A percentile compares a stretch with the other conserved stretches of the same genome.
Conservation (phyloP, 2,329 filamentous ascomycete species). For the Fusarium begoniae region DNA sequence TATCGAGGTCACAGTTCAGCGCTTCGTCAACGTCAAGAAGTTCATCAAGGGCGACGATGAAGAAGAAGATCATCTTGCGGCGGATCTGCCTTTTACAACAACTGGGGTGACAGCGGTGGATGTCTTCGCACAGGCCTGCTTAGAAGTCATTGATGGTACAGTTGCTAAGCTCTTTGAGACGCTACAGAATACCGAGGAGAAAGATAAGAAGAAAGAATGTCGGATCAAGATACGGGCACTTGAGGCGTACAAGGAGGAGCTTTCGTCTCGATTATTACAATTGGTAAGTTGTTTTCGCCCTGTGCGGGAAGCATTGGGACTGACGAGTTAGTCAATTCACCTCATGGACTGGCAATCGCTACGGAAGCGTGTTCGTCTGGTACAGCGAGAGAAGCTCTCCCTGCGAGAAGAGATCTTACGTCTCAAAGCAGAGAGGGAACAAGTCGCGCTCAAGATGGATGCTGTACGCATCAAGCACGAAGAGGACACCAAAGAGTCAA, state of each 20-base stretch:
- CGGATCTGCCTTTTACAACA: constrained; percentile 63
- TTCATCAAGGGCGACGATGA: constrained; percentile 51
- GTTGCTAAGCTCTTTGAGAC: constrained; percentile 59
- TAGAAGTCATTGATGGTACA: constrained; percentile 65
- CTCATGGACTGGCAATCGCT: constrained; percentile 68
- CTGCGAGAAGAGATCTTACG: constrained; percentile 69
- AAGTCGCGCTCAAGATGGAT: constrained; percentile 70
- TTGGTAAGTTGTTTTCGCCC: constrained; percentile 57
- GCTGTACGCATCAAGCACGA: constrained; percentile 69
- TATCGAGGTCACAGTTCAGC: constrained; percentile 68
- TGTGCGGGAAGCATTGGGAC: not conserved
- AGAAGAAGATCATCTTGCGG: constrained; percentile 56
- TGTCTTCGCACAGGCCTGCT: constrained; percentile 68
- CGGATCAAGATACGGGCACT: constrained; percentile 65
- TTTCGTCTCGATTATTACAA: constrained; percentile 64
- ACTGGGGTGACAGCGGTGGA: constrained; percentile 70
- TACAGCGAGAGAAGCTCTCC: constrained; percentile 65
- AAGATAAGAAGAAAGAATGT: constrained; percentile 61
- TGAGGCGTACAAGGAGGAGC: constrained; percentile 66
- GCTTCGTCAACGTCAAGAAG: constrained; percentile 62
- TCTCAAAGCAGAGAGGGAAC: constrained; percentile 67
- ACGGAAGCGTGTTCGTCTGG: constrained; percentile 64
- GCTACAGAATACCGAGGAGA: constrained; percentile 50
- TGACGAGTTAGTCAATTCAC: constrained; percentile 60
- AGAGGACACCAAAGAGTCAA: constrained; percentile 59